Conservation (phyloP, 225 moss, liverwort and hornwort species). For the Polytrichum formosum region DNA sequence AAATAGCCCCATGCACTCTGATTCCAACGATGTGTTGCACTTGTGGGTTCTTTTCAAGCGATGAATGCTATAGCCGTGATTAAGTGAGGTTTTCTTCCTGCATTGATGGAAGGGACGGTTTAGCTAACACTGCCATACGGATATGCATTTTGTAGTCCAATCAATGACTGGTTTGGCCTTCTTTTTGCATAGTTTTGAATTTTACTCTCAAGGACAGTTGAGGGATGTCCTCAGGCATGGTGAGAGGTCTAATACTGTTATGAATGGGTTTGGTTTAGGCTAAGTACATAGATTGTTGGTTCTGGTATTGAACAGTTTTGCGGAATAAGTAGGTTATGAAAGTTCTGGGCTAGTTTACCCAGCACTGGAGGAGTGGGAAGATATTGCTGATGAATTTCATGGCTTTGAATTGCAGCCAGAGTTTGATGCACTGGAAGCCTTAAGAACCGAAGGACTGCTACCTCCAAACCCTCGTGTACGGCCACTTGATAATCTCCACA, state of each 20-base stretch:
- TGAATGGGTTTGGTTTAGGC: background rate
- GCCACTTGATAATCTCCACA: slow-evolving; percentile 65
- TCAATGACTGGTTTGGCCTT: background rate
- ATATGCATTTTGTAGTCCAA: background rate
- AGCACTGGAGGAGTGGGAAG: background rate
- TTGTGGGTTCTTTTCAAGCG: background rate
- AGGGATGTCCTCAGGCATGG: too few species aligned
- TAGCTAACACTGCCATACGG: background rate
- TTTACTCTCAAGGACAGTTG: too few species aligned
- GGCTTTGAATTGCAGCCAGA: slow-evolving; percentile 35
- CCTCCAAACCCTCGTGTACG: slow-evolving; percentile 64
- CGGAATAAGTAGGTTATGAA: background rate
- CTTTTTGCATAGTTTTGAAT: too few species aligned
- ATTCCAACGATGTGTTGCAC: background rate
- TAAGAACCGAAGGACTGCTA: slow-evolving; percentile 54
- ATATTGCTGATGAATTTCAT: slow-evolving; percentile 3
- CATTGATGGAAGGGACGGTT: background rate
- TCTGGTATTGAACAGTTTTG: background rate
- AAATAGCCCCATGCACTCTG: background rate
- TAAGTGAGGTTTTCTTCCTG: background rate
- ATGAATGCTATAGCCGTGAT: background rate
- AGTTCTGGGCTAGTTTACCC: background rate
- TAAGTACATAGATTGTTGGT: background rate
- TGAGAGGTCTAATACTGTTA: background rate
- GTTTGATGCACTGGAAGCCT: slow-evolving; percentile 62